Evolutionary conservation across 2,329 filamentous ascomycete species (phyloP).

Genomic region (Rugonectria rugulosa): DNA sequence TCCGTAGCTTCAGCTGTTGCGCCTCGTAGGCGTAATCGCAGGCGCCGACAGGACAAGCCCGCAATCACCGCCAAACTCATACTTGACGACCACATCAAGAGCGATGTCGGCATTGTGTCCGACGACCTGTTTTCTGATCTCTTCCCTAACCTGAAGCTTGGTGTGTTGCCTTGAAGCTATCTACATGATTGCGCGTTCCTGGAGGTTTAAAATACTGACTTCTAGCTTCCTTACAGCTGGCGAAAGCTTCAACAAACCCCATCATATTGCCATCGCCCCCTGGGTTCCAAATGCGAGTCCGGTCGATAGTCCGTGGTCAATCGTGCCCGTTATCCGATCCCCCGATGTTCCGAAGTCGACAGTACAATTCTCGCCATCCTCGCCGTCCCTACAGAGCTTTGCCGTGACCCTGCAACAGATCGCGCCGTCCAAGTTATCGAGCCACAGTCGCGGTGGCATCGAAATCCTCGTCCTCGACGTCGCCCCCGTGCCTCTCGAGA

Average conservation of each 20-base stretch:
- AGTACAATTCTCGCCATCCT: constrained; percentile 78
- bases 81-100: constrained; percentile 84
- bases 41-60: constrained; percentile 72
- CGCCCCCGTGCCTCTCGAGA: constrained; percentile 79
- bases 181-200: not conserved
- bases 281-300: constrained; percentile 69
- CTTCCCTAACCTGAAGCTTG: constrained; percentile 67
- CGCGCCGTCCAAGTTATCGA: constrained; percentile 77
- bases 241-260: constrained; percentile 52
- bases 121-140: constrained; percentile 85
- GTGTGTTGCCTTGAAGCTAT: constrained; percentile 49
- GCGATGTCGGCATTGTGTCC: constrained; percentile 85
- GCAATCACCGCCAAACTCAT: constrained; percentile 81
- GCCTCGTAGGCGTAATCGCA: constrained; percentile 54
- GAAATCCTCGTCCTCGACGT: constrained; percentile 87
- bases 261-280: constrained; percentile 76
- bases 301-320: constrained; percentile 79
- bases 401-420: constrained; percentile 75
- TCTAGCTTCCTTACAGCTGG: constrained; percentile 22
- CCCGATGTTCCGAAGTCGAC: constrained; percentile 76
- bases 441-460: constrained; percentile 77
- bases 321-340: constrained; percentile 77
- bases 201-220: constrained; percentile 4
- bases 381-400: constrained; percentile 79
- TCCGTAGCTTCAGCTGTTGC: constrained; percentile 36